Conservation (phyloP, 495 filamentous ascomycete species). For the Hypoxylon lenormandii region DNA sequence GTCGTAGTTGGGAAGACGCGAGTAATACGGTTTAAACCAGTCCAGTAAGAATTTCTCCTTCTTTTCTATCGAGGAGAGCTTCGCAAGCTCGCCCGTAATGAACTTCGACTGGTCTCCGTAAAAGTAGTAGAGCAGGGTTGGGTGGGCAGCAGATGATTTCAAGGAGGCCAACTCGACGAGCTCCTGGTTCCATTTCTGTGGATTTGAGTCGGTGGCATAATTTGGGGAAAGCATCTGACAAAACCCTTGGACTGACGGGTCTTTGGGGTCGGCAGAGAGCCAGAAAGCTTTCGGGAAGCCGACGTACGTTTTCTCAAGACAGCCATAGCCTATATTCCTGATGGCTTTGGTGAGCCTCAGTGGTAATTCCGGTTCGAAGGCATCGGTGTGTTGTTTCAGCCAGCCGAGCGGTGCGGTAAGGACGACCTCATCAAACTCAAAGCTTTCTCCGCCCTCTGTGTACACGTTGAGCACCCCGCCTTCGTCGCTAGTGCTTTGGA, state of each 20-base stretch:
- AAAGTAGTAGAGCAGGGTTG: constrained; percentile 92
- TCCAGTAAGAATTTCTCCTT: constrained; percentile 59
- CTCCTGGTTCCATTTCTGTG: constrained; percentile 79
- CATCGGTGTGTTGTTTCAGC: constrained; percentile 78
- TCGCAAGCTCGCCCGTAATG: constrained; percentile 57
- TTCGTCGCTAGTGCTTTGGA: constrained; percentile 61
- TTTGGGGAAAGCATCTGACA: constrained; percentile 74
- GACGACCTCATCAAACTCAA: constrained; percentile 84
- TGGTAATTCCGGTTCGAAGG: constrained; percentile 79
- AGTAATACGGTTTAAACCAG: constrained; percentile 83
- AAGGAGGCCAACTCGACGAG: constrained; percentile 80
- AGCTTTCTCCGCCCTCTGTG: constrained; percentile 63
- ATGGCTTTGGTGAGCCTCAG: constrained; percentile 76
- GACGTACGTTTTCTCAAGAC: constrained; percentile 92
- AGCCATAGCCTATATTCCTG: constrained; percentile 81
- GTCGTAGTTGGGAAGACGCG: constrained; percentile 75
- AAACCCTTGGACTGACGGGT: constrained; percentile 65
- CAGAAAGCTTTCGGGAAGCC: constrained; percentile 80
- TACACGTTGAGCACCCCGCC: constrained; percentile 63
- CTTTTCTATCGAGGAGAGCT: constrained; percentile 54
- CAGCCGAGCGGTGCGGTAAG: constrained; percentile 88
- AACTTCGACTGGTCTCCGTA: constrained; percentile 72
- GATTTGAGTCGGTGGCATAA: constrained; percentile 72
- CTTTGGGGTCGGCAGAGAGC: constrained; percentile 47
- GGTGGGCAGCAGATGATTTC: constrained; percentile 70